Percentiles rank a stretch among this genome's conserved stretches.
These are phyloP conservation scores for Saccharomyces mikatae DNA, from an alignment of 805 yeast species.

Conservation along the genomic window DNA sequence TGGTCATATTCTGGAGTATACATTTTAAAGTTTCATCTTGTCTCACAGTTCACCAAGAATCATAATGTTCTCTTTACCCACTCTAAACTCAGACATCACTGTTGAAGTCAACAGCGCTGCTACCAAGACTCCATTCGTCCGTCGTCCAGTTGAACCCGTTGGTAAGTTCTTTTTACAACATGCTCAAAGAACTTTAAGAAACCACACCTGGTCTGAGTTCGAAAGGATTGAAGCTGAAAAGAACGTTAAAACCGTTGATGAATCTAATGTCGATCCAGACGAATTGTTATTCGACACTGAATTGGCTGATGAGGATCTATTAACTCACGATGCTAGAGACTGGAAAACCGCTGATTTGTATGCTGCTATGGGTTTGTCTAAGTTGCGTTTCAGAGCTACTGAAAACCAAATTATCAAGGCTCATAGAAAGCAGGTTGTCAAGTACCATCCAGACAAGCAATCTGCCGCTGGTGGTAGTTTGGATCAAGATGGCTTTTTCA, in stretches of 20 bases:
- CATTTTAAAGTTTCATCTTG: background rate
- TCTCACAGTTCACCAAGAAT: background rate
- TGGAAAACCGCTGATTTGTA: constrained; percentile 96
- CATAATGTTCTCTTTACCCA: constrained; percentile 33
- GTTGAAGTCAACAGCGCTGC: constrained; percentile 45
- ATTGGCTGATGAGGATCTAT: constrained; percentile 70
- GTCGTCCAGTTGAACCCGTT: constrained; percentile 90
- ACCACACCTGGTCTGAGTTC: constrained; percentile 97
- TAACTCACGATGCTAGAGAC: constrained; percentile 90
- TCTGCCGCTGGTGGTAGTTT: constrained; percentile 76
- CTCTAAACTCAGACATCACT: constrained; percentile 48
- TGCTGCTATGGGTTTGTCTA: constrained; percentile 89
- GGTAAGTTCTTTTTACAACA: constrained; percentile 94
- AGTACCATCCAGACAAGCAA: constrained; percentile 97
- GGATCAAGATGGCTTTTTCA: constrained; percentile 94
- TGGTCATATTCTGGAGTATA: no score
- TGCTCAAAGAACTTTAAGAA: constrained; percentile 89
- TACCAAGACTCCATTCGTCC: constrained; percentile 50
- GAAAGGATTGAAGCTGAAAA: constrained; percentile 89
- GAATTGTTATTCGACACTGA: constrained; percentile 42
- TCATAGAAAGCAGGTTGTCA: constrained; percentile 91
- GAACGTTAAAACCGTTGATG: constrained; percentile 67
- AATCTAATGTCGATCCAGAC: constrained; percentile 48
- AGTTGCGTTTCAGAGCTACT: constrained; percentile 83
- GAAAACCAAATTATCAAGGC: constrained; percentile 92